Base-by-base conservation (phyloP, 1,139 yeast genomes). In the Yamadazyma conglobata region DNA sequence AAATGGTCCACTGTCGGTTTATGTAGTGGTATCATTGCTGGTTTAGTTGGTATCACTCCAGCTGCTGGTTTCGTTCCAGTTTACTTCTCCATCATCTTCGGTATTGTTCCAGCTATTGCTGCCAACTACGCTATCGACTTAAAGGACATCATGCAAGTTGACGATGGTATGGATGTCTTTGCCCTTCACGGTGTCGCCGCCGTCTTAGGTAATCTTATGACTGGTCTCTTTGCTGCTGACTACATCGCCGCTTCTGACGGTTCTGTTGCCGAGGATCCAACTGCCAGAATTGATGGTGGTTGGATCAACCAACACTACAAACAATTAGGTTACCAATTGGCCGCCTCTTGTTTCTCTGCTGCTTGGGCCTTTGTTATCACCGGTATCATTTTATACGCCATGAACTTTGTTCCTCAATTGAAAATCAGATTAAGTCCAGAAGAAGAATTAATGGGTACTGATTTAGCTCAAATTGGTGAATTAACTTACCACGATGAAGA, bases 101-200 rank as follows among this genome's bases (percentile, higher is more conserved):
- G 97, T 49, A 71, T 76, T 32, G 67, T 86, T 24, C 81, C 94
- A 35, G 95, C 86, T 28, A 62, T 75, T 42, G 79, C 77, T 29
- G 84, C 95, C 62, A 87, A 87, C 73, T 76, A 74, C 56, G 95
- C 93, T 25, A 86, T 79, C 40, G 94, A 85, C 58, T 60, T 88
- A 49, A 89, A 89, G 69, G 63, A 68, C 47, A 30, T 79, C 33
- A 57, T 91, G 41, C 73, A 70, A 37, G 87, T 89, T 47, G 98
- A 91, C 56, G 97, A 89, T 54, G 96, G 96, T 69, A 73, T 89
- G 70, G 96, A 89, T 60, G 95, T 87, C 33, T 89, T 85, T 63
- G 88, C 96, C 16, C 66, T 87, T 39, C 97, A 89, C 59, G 96
- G 96, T 46, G 79, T 89, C 43, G 97, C 97, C 55, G 97, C 96